Evolutionary conservation across 176 grass and related monocot species (phyloP), one percentile per base, ranked within the genome.

Genomic region (Aegilops sharonensis): DNA sequence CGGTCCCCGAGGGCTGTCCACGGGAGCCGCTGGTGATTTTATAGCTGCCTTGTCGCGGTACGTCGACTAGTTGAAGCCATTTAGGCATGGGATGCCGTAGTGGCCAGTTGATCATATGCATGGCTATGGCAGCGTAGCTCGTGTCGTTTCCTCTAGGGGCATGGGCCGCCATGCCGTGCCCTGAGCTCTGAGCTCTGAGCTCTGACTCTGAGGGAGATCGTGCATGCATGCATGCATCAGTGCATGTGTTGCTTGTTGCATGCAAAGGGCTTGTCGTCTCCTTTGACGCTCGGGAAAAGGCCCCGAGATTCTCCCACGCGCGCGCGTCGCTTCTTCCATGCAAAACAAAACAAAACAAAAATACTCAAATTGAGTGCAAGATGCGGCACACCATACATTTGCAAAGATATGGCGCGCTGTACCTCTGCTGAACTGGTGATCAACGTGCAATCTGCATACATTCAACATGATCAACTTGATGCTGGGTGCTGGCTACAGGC

Each of bases 191-290:
- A 83, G 65, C 25, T 81, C 36, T 87, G 75, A 74, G 50, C 56
- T 79, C 72, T 83, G 85, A 67, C 43, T 84, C 76, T 6, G 68
- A 81, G 11, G 71, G 52, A 47, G 80, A 78, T 78, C 84, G 69
- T 86, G 79, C 31, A 63, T 62, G 52, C 31, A 63, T 62, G 52
- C 78, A 68, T 23, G 57, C 31, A 63, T 62, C 37, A 70, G 56
- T 23, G 57, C 63, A 59, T 24, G 62, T 40, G 14, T 43, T 43
- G 13, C 23, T 30, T 4, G 65, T 48, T 79, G 40, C 82, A 85
- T 75, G 82, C 88, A 77, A 29, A 75, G 68, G 80, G 35, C 81
- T 84, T 90, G 84, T 90, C 89, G 80, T 75, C 88, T 90, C 84
- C 72, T 65, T 64, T 31, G 62, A 66, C 34, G 8, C 66, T 11